Percentiles rank a stretch among this genome's conserved stretches.
phyloP scores from a whole-genome alignment of 1,284 basidiomycete genomes.

The Fomitopsis betulina region DNA sequence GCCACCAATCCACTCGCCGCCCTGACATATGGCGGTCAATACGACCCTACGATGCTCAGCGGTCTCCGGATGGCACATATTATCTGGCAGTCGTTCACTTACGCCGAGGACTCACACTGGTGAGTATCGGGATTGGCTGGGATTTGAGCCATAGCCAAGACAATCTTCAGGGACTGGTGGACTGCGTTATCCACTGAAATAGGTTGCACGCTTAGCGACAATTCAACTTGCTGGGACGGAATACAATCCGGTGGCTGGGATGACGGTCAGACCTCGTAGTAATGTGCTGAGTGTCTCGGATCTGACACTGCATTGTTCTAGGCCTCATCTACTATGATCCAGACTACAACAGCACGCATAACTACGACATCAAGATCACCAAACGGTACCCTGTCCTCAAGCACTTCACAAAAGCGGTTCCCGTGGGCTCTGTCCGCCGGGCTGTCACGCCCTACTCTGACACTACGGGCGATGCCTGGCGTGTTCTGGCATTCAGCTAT shows the following conservation, averaged over 20 bases:
- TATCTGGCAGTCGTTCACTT: conserved; percentile 21
- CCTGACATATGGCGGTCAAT: conserved; percentile 9
- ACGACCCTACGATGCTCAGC: conserved; percentile 21
- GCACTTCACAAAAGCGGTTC: not conserved
- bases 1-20: conserved; percentile 9
- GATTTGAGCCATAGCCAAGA: not conserved
- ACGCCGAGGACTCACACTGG: conserved; percentile 9
- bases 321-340: conserved; percentile 1
- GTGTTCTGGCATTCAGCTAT: conserved; percentile 1
- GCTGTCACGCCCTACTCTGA: not conserved
- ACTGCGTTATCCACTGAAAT: conserved; percentile 22
- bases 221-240: conserved; percentile 8
- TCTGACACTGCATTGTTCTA: not conserved
- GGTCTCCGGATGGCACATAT: conserved; percentile 23
- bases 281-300: not conserved
- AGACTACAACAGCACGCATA: not conserved
- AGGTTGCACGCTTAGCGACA: conserved; percentile 11
- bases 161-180: conserved; percentile 24
- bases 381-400: not conserved
- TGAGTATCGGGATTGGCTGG: not conserved
- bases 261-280: not conserved
- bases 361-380: not conserved
- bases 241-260: not conserved
- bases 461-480: not conserved
- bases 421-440: not conserved